phyloP scores from a whole-genome alignment of 352 stramenopile species.

The Aphanomyces euteiches region DNA sequence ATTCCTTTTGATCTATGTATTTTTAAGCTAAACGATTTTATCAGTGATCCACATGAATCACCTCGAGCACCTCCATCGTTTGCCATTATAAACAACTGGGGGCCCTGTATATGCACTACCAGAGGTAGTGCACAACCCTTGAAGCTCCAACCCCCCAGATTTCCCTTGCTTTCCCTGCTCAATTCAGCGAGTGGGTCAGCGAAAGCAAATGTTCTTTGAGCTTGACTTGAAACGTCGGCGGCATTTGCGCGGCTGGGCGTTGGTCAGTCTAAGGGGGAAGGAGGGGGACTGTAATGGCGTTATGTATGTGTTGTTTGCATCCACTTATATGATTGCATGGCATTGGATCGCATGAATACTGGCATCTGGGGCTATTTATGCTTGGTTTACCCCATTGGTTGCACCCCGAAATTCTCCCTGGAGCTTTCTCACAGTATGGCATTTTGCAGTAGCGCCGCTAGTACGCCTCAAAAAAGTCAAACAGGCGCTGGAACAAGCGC shows the following conservation, averaged over 20 bases:
- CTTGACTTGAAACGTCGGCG: conserved; percentile 56
- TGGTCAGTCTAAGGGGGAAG: background rate
- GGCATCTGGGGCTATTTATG: conserved; percentile 78
- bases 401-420: background rate
- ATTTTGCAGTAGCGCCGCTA: conserved; percentile 1
- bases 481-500: conserved; percentile 56
- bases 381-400: conserved; percentile 45
- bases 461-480: conserved; percentile 32
- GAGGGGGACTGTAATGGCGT: background rate
- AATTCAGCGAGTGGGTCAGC: conserved; percentile 28
- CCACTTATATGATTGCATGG: conserved; percentile 56
- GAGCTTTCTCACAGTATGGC: background rate
- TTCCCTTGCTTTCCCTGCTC: background rate
- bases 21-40: too few relatives aligned
- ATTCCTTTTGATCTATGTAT: too few relatives aligned
- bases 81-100: conserved; percentile 53
- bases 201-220: conserved; percentile 54
- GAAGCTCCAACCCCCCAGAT: too few relatives aligned
- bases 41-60: conserved; percentile 35
- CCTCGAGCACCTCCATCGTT: conserved; percentile 36
- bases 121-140: conserved; percentile 34
- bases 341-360: conserved; percentile 53
- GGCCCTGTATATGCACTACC: conserved; percentile 54
- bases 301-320: conserved; percentile 51
- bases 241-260: conserved; percentile 73